Evolutionary conservation across 345 rosid species (phyloP), one percentile per base, ranked within the genome.

Genomic region (Lepidium aucheri): DNA sequence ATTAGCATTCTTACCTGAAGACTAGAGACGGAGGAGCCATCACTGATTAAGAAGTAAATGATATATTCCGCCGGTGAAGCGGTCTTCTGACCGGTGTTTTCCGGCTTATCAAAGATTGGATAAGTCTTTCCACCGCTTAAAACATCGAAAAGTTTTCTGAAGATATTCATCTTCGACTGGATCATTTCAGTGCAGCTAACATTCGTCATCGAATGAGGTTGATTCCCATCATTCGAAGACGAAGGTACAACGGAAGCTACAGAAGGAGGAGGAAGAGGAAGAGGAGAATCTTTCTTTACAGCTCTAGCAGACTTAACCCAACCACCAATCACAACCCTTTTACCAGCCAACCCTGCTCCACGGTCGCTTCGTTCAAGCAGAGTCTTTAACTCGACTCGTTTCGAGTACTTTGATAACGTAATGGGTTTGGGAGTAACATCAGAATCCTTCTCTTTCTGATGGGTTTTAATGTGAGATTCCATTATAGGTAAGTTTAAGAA

Each of bases 301-400:
- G 90, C 91, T 65, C 68, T 86, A 36, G 82, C 84, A 73, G 92
- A 75, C 81, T 81, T 90, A 8, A 93, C 90, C 98, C 98, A 90
- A n/a, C 98, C 98, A 3, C 98, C 98, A 24, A 89, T 49, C 53
- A 87, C 86, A 22, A 87, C 58, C 15, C 75, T 83, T 65, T 83
- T 43, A 1, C 89, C 90, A 3, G 53, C 40, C 13, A 84, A 51
- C 9, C 81, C 78, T 6, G 51, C 22, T 14, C 85, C 91, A 16
- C 81, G 78, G 53, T 87, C 89, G 7, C 55, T 65, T 1, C 80
- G 61, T 30, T 78, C 78, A 44, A 85, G 46, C 17, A 92, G 72
- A 51, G 80, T 76, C 76, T 79, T 83, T 52, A 89, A 24, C 54
- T 77, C 65, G 34, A 89, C 86, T 69, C 98, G 75, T 39, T 78